phyloP scores from a whole-genome alignment of 129 eudicot species.

The Flaveria sonorensis region DNA sequence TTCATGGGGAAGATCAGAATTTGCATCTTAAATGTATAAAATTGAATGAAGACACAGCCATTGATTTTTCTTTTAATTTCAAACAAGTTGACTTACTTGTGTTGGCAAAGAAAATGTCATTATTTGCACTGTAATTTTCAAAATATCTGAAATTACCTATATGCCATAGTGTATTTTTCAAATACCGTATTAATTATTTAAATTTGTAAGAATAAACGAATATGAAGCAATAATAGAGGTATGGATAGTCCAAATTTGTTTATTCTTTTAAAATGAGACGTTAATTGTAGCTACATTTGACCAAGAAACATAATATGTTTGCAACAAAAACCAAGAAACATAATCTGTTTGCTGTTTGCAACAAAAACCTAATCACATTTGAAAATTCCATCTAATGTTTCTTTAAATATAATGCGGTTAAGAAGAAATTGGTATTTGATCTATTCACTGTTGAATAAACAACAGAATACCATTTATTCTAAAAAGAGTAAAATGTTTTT shows the following conservation, averaged over 20 bases:
- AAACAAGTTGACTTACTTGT: background rate
- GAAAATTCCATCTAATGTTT: background rate
- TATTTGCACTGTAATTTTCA: background rate
- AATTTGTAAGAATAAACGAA: background rate
- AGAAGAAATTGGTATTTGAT: too few relatives aligned
- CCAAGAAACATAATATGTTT: background rate
- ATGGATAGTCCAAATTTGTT: background rate
- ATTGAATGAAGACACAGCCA: slow-evolving; percentile 23
- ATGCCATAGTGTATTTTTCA: background rate
- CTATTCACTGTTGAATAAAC: too few relatives aligned
- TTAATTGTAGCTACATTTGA: background rate
- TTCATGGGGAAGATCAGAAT: slow-evolving; percentile 27
- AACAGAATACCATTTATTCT: too few relatives aligned
- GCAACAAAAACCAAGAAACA: background rate
- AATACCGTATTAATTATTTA: background rate
- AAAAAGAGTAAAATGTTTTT: too few relatives aligned
- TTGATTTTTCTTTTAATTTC: slow-evolving; percentile 13
- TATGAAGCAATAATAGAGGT: background rate
- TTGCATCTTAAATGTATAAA: slow-evolving; percentile 25
- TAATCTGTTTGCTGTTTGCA: background rate
- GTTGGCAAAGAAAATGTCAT: background rate
- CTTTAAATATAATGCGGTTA: too few relatives aligned
- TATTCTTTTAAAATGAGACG: background rate
- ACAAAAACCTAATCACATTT: too few relatives aligned
- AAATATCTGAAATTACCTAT: background rate